Evolutionary conservation across 2,329 filamentous ascomycete species (phyloP).

Genomic region (Cercospora canescens): DNA sequence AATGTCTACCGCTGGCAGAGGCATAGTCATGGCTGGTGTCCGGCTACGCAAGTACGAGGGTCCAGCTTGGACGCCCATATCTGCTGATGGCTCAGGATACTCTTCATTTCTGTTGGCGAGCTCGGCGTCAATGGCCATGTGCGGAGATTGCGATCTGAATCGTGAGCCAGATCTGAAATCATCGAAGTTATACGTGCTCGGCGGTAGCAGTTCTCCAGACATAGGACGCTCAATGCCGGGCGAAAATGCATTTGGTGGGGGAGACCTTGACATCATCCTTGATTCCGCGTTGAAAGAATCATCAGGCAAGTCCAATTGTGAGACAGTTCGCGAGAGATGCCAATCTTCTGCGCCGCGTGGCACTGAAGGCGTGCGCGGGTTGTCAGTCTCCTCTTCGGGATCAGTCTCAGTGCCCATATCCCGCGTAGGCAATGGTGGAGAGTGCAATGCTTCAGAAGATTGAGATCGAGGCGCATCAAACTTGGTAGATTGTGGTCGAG

Average conservation of each 20-base stretch:
- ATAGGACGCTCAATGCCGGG: background rate
- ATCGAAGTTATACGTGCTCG: slow-evolving; percentile 7
- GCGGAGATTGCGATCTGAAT: slow-evolving; percentile 1
- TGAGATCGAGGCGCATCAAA: slow-evolving; percentile 11
- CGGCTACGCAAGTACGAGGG: background rate
- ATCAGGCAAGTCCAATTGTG: slow-evolving; percentile 8
- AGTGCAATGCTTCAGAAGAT: slow-evolving; percentile 12
- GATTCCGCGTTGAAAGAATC: background rate
- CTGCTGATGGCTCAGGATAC: slow-evolving; percentile 3
- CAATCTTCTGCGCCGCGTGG: slow-evolving; percentile 13
- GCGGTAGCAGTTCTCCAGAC: slow-evolving; percentile 12
- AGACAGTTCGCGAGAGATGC: slow-evolving; percentile 14
- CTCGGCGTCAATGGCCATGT: slow-evolving; percentile 7
- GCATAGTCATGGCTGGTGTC: slow-evolving; percentile 6
- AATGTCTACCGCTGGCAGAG: slow-evolving; percentile 15
- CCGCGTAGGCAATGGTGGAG: slow-evolving; percentile 5
- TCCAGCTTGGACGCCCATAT: slow-evolving; percentile 7
- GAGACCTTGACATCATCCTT: slow-evolving; percentile 12
- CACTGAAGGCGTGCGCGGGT: slow-evolving; percentile 15
- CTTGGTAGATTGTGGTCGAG: slow-evolving; percentile 3
- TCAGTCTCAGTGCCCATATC: slow-evolving; percentile 15
- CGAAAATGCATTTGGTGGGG: background rate
- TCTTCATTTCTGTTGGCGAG: background rate
- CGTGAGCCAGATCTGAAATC: slow-evolving; percentile 2
- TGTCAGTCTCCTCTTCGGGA: slow-evolving; percentile 12